Evolutionary conservation across 139 green algal genomes (phyloP).

Genomic region (Coelastrella sp.): DNA sequence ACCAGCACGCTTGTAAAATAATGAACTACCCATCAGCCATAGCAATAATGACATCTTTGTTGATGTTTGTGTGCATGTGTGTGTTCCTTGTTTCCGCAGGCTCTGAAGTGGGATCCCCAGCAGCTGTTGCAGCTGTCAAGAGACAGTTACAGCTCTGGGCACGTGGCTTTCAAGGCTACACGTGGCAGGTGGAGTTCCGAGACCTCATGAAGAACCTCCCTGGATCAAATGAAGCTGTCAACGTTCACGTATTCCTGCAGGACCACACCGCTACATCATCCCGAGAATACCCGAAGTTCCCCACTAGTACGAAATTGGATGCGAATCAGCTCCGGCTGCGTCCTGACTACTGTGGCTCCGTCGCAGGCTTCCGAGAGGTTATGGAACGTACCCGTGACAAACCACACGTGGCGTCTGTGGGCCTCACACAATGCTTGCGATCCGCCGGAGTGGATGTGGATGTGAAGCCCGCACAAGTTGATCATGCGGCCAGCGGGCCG

Average conservation of each 20-base stretch:
- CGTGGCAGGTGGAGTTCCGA: conserved; percentile 4
- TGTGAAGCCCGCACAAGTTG: background rate
- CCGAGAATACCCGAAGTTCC: too few species aligned
- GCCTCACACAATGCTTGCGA: background rate
- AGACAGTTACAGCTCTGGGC: background rate
- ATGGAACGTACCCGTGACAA: background rate
- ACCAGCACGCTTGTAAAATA: too few species aligned
- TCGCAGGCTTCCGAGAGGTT: background rate
- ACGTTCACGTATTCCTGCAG: background rate
- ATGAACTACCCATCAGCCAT: too few species aligned
- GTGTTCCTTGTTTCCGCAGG: too few species aligned
- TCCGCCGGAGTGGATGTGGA: background rate
- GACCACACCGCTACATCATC: background rate
- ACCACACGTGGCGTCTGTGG: background rate
- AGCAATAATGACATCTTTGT: too few species aligned
- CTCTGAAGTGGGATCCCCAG: conserved; percentile 3
- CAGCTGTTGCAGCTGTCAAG: background rate
- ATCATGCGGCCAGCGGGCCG: background rate
- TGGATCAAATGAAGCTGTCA: background rate
- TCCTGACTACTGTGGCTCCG: conserved; percentile 1
- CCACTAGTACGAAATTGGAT: background rate
- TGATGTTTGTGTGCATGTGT: too few species aligned
- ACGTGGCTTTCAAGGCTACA: conserved; percentile 3
- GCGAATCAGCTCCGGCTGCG: background rate
- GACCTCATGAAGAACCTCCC: background rate